Conservation (phyloP, 164 flowering plant species). For the Magnolia kwangsiensis region DNA sequence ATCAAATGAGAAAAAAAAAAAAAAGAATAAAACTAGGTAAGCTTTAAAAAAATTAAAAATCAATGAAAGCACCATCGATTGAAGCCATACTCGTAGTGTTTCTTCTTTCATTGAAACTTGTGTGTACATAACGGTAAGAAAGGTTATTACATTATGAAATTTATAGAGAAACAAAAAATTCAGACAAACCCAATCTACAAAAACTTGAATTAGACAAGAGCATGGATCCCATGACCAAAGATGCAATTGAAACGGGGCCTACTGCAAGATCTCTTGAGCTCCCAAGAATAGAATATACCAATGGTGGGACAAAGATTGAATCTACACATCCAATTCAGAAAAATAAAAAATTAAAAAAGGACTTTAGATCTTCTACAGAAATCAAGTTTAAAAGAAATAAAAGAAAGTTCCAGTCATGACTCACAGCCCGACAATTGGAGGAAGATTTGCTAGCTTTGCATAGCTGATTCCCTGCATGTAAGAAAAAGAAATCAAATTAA, state of each 20-base stretch:
- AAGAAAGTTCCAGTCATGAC: constrained; percentile 10
- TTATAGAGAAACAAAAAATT: too few relatives aligned
- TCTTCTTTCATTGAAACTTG: too few relatives aligned
- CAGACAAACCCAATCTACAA: too few relatives aligned
- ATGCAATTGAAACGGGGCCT: constrained; percentile 61
- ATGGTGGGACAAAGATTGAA: constrained; percentile 69
- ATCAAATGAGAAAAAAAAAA: too few relatives aligned
- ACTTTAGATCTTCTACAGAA: neutral
- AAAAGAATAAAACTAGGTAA: too few relatives aligned
- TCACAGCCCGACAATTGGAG: constrained; percentile 64
- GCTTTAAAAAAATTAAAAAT: too few relatives aligned
- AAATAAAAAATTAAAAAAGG: neutral
- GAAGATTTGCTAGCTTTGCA: constrained; percentile 64
- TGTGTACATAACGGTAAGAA: too few relatives aligned
- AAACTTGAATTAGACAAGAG: constrained; percentile 5
- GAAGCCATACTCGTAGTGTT: too few relatives aligned
- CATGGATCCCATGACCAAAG: constrained; percentile 61
- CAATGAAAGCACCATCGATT: too few relatives aligned
- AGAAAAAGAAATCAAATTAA: neutral
- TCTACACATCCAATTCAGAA: constrained; percentile 32
- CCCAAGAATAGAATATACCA: constrained; percentile 53
- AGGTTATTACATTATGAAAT: too few relatives aligned
- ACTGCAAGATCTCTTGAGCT: constrained; percentile 57
- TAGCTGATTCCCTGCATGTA: constrained; percentile 55
- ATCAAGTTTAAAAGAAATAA: neutral